A percentile compares a stretch with the other conserved stretches of the same genome.
phyloP scores from a whole-genome alignment of 2,329 filamentous ascomycete species.

The Elsinoe ampelina region DNA sequence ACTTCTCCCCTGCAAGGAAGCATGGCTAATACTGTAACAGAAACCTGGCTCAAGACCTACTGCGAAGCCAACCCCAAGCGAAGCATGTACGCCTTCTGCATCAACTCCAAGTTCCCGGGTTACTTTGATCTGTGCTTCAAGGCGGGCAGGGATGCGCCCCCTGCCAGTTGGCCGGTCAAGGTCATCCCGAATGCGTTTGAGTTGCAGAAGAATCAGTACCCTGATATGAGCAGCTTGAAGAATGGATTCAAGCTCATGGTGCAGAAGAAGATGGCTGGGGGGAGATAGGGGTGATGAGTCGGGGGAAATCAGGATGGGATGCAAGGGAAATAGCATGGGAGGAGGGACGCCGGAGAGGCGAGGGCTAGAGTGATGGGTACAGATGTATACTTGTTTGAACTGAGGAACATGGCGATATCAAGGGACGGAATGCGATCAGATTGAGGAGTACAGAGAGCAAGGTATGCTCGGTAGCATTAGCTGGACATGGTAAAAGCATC shows the following conservation, averaged over 20 bases:
- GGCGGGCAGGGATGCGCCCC: conserved; percentile 62
- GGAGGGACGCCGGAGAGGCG: not conserved
- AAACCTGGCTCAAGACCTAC: conserved; percentile 93
- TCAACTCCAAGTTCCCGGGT: conserved; percentile 81
- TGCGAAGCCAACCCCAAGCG: conserved; percentile 91
- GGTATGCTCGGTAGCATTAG: too few relatives aligned
- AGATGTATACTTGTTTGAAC: too few relatives aligned
- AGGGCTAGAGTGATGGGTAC: too few relatives aligned
- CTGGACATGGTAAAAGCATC: too few relatives aligned
- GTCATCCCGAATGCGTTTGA: conserved; percentile 91
- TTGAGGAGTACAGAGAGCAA: too few relatives aligned
- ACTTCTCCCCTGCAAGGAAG: too few relatives aligned
- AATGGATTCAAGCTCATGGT: conserved; percentile 94
- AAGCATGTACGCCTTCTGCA: conserved; percentile 90
- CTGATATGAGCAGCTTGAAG: conserved; percentile 88
- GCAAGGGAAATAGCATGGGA: too few relatives aligned
- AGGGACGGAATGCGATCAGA: too few relatives aligned
- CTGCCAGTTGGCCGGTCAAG: conserved; percentile 76
- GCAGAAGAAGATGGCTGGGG: conserved; percentile 35
- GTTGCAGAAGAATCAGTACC: conserved; percentile 78
- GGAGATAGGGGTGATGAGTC: not conserved
- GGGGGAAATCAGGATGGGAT: too few relatives aligned
- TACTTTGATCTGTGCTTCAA: conserved; percentile 98
- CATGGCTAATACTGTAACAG: too few relatives aligned
- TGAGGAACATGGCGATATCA: too few relatives aligned